A percentile compares a stretch with the other conserved stretches of the same genome.
Evolutionary conservation across 345 rosid species (phyloP).

Genomic region (Dovyalis caffra): DNA sequence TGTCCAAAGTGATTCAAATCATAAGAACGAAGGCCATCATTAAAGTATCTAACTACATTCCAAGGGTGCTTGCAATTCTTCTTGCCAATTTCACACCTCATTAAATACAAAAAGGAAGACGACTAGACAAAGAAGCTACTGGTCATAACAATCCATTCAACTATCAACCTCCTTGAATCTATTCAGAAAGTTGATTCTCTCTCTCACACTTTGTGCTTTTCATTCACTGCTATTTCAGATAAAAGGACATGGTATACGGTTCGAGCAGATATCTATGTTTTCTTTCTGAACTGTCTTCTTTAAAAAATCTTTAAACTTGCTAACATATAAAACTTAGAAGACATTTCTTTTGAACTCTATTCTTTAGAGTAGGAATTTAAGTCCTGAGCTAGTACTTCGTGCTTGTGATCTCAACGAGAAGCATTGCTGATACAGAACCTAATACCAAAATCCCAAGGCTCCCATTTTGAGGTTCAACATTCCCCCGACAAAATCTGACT

Average conservation of each 20-base stretch:
- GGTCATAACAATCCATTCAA: not conserved
- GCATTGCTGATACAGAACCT: not conserved
- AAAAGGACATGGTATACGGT: not conserved
- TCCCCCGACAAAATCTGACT: not conserved
- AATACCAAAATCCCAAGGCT: not conserved
- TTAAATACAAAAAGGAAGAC: not conserved
- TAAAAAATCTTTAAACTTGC: not conserved
- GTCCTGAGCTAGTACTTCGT: not conserved
- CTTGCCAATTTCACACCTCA: not conserved
- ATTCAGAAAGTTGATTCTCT: not conserved
- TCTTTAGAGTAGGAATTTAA: not conserved
- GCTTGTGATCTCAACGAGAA: not conserved
- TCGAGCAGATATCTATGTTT: not conserved
- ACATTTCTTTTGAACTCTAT: no score
- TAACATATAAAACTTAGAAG: not conserved
- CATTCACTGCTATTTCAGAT: not conserved
- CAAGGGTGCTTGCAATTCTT: not conserved
- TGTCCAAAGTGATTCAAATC: constrained; percentile 30
- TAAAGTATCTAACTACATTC: not conserved
- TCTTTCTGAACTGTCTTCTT: not conserved
- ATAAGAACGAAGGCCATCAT: not conserved
- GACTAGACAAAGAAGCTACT: not conserved
- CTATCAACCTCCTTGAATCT: not conserved
- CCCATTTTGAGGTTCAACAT: not conserved
- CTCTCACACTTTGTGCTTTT: not conserved